These are phyloP conservation scores for Sphenostylis stenocarpa DNA, from an alignment of 306 rosid genomes.

Conservation along the genomic window DNA sequence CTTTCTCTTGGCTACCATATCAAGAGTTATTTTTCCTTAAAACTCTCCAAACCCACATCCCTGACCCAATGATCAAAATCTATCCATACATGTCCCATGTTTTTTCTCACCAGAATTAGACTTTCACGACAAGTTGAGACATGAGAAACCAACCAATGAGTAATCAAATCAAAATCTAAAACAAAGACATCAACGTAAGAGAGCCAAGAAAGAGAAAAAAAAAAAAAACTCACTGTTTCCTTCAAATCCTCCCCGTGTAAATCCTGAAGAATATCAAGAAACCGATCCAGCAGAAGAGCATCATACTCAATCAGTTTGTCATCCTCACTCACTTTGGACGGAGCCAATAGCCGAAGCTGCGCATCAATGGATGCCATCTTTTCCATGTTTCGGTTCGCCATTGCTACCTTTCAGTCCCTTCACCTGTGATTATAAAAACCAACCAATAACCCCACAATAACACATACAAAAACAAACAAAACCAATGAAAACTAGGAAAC, in stretches of 20 bases:
- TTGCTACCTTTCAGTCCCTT: slow-evolving; percentile 35
- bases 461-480: background rate
- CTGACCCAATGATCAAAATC: slow-evolving; percentile 7
- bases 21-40: slow-evolving; percentile 3
- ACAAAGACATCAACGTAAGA: background rate
- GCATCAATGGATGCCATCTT: slow-evolving; percentile 98
- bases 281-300: slow-evolving; percentile 92
- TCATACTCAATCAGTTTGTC: slow-evolving; percentile 93
- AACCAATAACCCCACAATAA: slow-evolving; percentile 24
- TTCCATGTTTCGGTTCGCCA: slow-evolving; percentile 78
- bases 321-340: slow-evolving; percentile 90
- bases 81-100: slow-evolving; percentile 6
- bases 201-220: background rate
- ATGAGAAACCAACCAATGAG: slow-evolving; percentile 6
- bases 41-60: slow-evolving; percentile 9
- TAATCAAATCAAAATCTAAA: slow-evolving; percentile 25
- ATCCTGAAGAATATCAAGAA: slow-evolving; percentile 97
- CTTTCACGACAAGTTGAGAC: slow-evolving; percentile 14
- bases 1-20: background rate
- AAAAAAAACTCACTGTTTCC: slow-evolving; percentile 69
- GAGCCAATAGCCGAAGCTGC: slow-evolving; percentile 84
- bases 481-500: slow-evolving; percentile 7
- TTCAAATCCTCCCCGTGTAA: slow-evolving; percentile 94
- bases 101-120: slow-evolving; percentile 3
- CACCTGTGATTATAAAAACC: slow-evolving; percentile 39